Evolutionary conservation across 2,329 filamentous ascomycete species (phyloP).

Genomic region (Phialocephala sp.): DNA sequence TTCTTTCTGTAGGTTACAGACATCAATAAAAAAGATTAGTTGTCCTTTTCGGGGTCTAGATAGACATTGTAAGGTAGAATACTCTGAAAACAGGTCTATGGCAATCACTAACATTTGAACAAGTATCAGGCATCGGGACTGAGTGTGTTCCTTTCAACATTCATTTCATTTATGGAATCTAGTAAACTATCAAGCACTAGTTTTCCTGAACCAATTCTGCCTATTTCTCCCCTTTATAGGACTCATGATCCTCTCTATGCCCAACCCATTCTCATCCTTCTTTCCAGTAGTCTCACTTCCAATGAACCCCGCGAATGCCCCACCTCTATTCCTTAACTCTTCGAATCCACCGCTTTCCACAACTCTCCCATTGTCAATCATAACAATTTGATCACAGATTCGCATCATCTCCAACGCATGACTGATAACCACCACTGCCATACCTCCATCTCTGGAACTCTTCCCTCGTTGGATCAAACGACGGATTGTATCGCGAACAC

Average conservation of each 20-base stretch:
- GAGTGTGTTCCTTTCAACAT: not conserved
- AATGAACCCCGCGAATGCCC: constrained; percentile 36
- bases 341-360: constrained; percentile 71
- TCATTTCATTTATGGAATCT: not conserved
- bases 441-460: constrained; percentile 42
- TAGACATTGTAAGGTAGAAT: too few relatives aligned
- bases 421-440: constrained; percentile 82
- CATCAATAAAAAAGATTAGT: too few relatives aligned
- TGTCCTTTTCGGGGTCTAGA: too few relatives aligned
- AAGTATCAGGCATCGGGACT: not conserved
- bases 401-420: constrained; percentile 88
- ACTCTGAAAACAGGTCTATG: too few relatives aligned
- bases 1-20: too few relatives aligned
- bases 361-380: constrained; percentile 72
- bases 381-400: constrained; percentile 73
- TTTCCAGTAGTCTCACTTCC: constrained; percentile 12
- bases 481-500: constrained; percentile 67
- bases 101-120: too few relatives aligned
- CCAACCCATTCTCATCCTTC: not conserved
- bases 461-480: constrained; percentile 50
- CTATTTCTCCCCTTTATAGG: constrained; percentile 21
- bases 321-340: constrained; percentile 52
- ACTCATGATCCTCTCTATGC: constrained; percentile 15
- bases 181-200: not conserved
- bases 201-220: constrained; percentile 19